Evolutionary conservation across 768 basidiomycete species (phyloP), one percentile per base, ranked within the genome.

Genomic region (Pleurotus giganteus): DNA sequence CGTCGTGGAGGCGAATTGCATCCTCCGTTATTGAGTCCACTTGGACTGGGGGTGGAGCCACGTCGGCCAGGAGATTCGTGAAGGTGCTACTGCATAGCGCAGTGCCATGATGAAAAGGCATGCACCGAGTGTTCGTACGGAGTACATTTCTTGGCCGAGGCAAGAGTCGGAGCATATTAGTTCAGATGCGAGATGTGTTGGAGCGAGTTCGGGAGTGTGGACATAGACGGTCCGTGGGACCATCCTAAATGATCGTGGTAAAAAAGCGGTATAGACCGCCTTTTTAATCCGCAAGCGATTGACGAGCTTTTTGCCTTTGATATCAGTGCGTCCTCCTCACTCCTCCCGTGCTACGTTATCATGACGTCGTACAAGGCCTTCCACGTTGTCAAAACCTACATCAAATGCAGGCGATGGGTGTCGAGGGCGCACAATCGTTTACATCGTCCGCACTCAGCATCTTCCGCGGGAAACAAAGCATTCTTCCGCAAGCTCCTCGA

Each of bases 1-100:
- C 93, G 65, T 91, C 91, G n/a, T 73, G 74, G 4, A 94, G 81
- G 39, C 80, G 77, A 37, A 93, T 85, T 21, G 88, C 91, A 1
- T 74, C 68, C 0, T 76, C 67, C 0, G 83, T 77, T 51, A 91
- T 80, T 2, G 84, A 85, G 47, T 78, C 73, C 56, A 93, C 86
- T 67, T 88, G 86, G 1, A 91, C 86, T 0, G 89, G 73, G 0
- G 85, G 88, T 27, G 85, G 82, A 4, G 74, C 77, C 37, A 80
- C 88, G 56, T 83, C 82, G 8, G 86, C 86, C 24, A 92, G 81
- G 56, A 92, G 82, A 64, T 92, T 93, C 47, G 81, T 85, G 56
- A 91, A 76, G 12, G 78, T 73, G 34, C 75, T 64, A 37, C 61
- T 61, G 17, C 55, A 54, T 29, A 46, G 60, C 8, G 55, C 21